These are phyloP conservation scores for Colletotrichum lindemuthianum DNA, from an alignment of 2,329 filamentous ascomycete genomes.

Conservation along the genomic window DNA sequence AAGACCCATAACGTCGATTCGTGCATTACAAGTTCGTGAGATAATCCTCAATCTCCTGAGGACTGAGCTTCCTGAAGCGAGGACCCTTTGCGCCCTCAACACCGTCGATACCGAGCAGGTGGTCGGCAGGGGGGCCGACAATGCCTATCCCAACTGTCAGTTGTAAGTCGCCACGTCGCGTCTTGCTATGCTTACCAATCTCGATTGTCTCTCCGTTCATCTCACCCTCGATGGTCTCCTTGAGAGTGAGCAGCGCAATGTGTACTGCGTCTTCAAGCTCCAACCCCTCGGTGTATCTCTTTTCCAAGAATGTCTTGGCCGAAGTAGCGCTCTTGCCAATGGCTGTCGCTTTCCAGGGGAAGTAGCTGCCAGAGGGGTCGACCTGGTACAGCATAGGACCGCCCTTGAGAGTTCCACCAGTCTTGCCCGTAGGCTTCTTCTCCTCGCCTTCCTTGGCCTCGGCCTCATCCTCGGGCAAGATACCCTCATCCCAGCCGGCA, in stretches of 20 bases:
- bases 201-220: conserved; percentile 99
- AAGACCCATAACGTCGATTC: conserved; percentile 39
- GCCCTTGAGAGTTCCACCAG: conserved; percentile 93
- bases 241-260: conserved; percentile 95
- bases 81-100: conserved; percentile 86
- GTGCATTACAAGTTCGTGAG: conserved; percentile 88
- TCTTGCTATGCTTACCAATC: conserved; percentile 74
- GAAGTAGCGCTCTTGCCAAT: conserved; percentile 99
- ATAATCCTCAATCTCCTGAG: conserved; percentile 99
- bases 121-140: conserved; percentile 91
- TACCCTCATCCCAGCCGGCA: conserved; percentile 97
- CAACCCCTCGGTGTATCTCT: conserved; percentile 96
- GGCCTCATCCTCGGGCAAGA: conserved; percentile 82
- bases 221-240: conserved; percentile 99
- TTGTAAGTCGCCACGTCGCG: background rate
- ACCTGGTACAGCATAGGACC: conserved; percentile 98
- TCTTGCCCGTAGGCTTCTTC: conserved; percentile 84
- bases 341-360: conserved; percentile 98
- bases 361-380: conserved; percentile 98
- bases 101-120: conserved; percentile 90
- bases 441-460: conserved; percentile 67
- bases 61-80: conserved; percentile 91
- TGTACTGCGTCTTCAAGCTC: conserved; percentile 98
- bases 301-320: conserved; percentile 99
- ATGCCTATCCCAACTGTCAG: conserved; percentile 70